Base-by-base conservation (phyloP, 2,329 filamentous ascomycete genomes). In the Sarocladium kiliense region DNA sequence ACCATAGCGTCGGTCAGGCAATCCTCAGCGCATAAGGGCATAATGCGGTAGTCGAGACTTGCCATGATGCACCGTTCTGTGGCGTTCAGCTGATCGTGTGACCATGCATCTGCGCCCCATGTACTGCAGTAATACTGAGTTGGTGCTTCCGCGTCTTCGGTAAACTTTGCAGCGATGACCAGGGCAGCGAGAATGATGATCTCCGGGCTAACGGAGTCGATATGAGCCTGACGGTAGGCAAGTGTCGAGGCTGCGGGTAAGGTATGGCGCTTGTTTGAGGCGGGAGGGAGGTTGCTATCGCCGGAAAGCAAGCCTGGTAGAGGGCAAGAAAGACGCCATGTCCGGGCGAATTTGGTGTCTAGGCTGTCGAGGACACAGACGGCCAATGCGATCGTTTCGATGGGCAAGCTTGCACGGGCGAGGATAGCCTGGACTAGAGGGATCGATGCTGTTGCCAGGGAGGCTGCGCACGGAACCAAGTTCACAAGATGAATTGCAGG, bases 331-430 rank as follows among this genome's bases (percentile, higher is more conserved):
- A 81, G 72, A 21, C 85, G 79, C 84, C 84, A 88, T 56, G 72
- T 76, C 32, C 81, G 77, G 47, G 83, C 80, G 65, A 87, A 88
- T 57, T 78, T 80, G 49, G 77, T 76, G 67, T 81, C 79, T 58
- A 87, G 74, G 39, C 82, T 84, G 65, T 87, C 85, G 60, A 88
- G 76, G 51, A 88, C 81, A 72, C 82, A 86, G 37, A 85, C 82
- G 34, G 83, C 84, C 36, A 88, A 72, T 44, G 84, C 84, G 47
- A 87, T 74, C 23, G 78, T 82, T 64, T 86, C 81, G 63, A 83
- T 75, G 3, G 82, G 78, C 25, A 87, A 71, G 54, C 76, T 71
- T 56, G 83, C 78, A 59, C 81, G 78, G 56, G 73, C 74, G 56
- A 88, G 75, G 60, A 88, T 79, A 47, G 76, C 74, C 65, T 87